Evolutionary conservation across 1,284 basidiomycete species (phyloP).

Genomic region (Cutaneotrichosporon mucoides): DNA sequence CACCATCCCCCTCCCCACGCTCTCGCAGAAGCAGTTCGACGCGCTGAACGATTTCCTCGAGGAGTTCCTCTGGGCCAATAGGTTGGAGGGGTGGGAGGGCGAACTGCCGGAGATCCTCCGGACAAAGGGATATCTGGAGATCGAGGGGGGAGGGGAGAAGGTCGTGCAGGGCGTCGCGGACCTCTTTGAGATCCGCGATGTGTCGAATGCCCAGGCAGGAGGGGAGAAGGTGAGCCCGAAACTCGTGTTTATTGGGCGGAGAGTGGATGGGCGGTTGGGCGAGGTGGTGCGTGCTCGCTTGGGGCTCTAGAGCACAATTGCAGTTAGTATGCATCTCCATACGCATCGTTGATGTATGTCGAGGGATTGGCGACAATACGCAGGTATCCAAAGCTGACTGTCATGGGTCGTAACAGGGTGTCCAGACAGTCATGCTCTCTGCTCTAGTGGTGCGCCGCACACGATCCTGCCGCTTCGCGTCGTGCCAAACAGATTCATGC

Average conservation of each 20-base stretch:
- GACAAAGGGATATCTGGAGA: conserved; percentile 71
- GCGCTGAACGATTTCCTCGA: conserved; percentile 73
- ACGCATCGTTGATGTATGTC: no score
- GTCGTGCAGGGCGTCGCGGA: conserved; percentile 80
- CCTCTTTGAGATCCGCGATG: conserved; percentile 66
- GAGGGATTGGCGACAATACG: no score
- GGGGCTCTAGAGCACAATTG: background rate
- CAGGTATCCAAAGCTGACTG: no score
- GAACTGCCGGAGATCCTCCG: conserved; percentile 59
- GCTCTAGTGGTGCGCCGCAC: no score
- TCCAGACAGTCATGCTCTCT: no score
- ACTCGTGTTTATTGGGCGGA: conserved; percentile 83
- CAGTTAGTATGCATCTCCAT: no score
- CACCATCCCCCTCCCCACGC: conserved; percentile 63
- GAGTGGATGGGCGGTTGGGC: conserved; percentile 52
- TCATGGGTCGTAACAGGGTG: no score
- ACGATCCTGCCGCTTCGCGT: no score
- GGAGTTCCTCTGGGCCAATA: conserved; percentile 66
- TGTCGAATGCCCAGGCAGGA: background rate
- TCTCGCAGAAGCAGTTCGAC: conserved; percentile 29
- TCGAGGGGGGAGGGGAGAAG: conserved; percentile 55
- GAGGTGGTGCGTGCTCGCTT: conserved; percentile 12
- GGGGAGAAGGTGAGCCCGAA: conserved; percentile 37
- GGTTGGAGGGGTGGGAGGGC: background rate
- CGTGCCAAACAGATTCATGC: no score